Evolutionary conservation across 2,329 filamentous ascomycete species (phyloP), one percentile per base, ranked within the genome.

Genomic region (Diaporthe ilicicola): DNA sequence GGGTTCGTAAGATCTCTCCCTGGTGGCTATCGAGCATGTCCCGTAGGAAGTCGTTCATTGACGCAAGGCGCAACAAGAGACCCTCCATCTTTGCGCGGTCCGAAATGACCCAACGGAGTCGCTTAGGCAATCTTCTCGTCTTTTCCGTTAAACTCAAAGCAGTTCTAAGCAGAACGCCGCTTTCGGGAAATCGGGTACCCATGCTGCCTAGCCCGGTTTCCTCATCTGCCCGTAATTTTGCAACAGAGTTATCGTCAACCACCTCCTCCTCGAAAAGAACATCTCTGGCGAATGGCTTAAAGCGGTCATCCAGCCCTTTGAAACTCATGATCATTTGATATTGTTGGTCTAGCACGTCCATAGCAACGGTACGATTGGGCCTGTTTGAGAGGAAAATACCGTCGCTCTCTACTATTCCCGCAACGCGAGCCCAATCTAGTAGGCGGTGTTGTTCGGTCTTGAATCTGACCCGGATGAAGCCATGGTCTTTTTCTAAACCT

Each of bases 231-330:
- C n/a, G 17, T 1, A 13, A 19, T 19, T 42, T 22, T 3, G 19
- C 2, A 7, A 12, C 15, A 1, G 0, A 0, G 13, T 3, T 19
- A n/a, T n/a, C n/a, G n/a, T 9, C 13, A 5, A 19, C 2, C 6
- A 34, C 6, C 8, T 56, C 34, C 22, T 27, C 54, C n/a, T 56
- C 34, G 8, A 56, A 56, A 3, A 56, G 13, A 1, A n/a, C 7
- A 1, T 27, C n/a, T 27, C 13, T 56, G 1, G 13, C 7, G 3
- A 56, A 56, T 12, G 54, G 34, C 1, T 22, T n/a, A 27, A 56
- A 56, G 0, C 54, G 54, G n/a, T 42, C 54, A 56, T 56, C 54
- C 7, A 56, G 22, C n/a, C 34, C 15, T 12, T 56, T 39, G 8
- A 39, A 56, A 27, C 9, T 24, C 34, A 56, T 42, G 12, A 56